These are phyloP conservation scores for Hyaloperonospora brassicae DNA, from an alignment of 352 stramenopile species.

Conservation along the genomic window DNA sequence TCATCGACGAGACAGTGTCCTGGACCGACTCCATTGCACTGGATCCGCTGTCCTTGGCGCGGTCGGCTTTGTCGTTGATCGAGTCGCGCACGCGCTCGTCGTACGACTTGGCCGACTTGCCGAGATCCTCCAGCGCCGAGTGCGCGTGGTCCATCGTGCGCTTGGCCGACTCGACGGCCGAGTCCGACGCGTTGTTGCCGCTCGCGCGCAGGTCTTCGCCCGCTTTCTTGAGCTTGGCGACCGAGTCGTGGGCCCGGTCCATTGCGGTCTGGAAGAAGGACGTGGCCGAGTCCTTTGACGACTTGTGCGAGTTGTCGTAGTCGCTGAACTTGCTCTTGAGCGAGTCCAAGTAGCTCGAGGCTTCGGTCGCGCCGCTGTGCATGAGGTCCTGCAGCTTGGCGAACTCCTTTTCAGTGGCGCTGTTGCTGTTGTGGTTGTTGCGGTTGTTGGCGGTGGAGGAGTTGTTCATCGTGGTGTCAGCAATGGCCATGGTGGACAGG, in stretches of 20 bases:
- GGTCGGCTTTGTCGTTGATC: constrained; percentile 17
- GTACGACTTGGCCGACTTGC: constrained; percentile 18
- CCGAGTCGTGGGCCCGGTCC: constrained; percentile 18
- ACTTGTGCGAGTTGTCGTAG: constrained; percentile 38
- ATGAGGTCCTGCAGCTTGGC: constrained; percentile 33
- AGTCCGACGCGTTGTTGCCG: constrained; percentile 21
- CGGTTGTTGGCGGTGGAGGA: too few relatives aligned
- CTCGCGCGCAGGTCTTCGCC: constrained; percentile 13
- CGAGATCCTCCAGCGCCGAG: constrained; percentile 21
- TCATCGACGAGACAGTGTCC: constrained; percentile 24
- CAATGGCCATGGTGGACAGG: constrained; percentile 22
- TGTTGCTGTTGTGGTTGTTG: too few relatives aligned
- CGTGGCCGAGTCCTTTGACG: constrained; percentile 26
- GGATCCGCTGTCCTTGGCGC: constrained; percentile 22
- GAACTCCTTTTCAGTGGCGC: constrained; percentile 25
- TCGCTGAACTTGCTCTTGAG: constrained; percentile 34
- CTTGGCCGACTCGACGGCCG: constrained; percentile 18
- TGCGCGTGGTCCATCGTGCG: constrained; percentile 28
- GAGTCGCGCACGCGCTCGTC: constrained; percentile 13
- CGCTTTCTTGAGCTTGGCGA: constrained; percentile 21
- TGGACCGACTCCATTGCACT: constrained; percentile 14
- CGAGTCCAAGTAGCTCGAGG: constrained; percentile 27
- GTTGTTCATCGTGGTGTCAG: constrained; percentile 14
- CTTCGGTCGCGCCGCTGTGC: constrained; percentile 22
- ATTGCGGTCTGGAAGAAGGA: constrained; percentile 33